A percentile compares a stretch with the other conserved stretches of the same genome.
Conservation (phyloP, 2,329 filamentous ascomycete species). For the Biscogniauxia mediterranea region DNA sequence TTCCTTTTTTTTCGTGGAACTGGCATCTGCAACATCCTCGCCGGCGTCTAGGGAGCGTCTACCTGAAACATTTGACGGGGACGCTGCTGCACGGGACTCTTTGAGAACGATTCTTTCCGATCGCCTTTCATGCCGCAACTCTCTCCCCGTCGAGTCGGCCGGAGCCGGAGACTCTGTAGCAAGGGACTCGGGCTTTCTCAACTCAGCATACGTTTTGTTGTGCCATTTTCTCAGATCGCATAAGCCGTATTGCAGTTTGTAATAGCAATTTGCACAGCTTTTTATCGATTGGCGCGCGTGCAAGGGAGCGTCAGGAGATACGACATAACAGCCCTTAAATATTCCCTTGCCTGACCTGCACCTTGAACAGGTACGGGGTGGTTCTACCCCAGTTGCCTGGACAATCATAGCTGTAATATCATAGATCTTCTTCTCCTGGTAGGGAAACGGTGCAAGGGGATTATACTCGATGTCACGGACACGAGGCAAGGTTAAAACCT, state of each 20-base stretch:
- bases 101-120: constrained; percentile 8
- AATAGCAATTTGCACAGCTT: constrained; percentile 22
- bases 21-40: background rate
- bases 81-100: background rate
- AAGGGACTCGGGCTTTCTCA: background rate
- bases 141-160: background rate
- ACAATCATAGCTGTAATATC: constrained; percentile 21
- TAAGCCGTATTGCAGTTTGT: constrained; percentile 12
- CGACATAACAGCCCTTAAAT: constrained; percentile 15
- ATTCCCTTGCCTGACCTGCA: background rate
- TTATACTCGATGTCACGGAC: constrained; percentile 17
- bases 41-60: background rate
- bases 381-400: constrained; percentile 14
- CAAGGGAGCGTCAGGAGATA: constrained; percentile 13
- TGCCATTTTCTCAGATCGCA: constrained; percentile 14
- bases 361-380: background rate
- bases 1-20: background rate
- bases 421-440: constrained; percentile 9
- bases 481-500: constrained; percentile 12
- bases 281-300: constrained; percentile 8
- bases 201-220: constrained; percentile 7
- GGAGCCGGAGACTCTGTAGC: background rate
- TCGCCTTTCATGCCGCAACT: constrained; percentile 2
- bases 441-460: constrained; percentile 1
- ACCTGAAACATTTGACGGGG: too few relatives aligned